Percentiles rank a stretch among this genome's conserved stretches.
Conservation (phyloP, 2,329 filamentous ascomycete species). For the Diaporthe sp. region DNA sequence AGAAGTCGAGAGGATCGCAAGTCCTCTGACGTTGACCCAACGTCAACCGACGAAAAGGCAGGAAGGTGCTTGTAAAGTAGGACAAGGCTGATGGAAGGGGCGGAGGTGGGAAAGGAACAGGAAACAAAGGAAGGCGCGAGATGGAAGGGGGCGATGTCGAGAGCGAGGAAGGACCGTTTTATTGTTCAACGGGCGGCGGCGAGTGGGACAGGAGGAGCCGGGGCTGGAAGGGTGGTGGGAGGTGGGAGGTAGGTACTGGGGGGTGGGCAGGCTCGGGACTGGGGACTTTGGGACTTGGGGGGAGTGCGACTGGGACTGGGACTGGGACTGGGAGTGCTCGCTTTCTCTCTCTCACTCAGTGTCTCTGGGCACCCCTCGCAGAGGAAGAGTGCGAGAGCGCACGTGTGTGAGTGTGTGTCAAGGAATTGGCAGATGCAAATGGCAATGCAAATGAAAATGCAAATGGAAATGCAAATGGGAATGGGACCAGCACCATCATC, state of each 20-base stretch:
- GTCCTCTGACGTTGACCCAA: conserved; percentile 37
- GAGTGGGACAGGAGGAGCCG: conserved; percentile 8
- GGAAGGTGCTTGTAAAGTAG: neutral
- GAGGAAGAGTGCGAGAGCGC: neutral
- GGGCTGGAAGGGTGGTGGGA: conserved; percentile 11
- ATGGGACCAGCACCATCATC: conserved; percentile 28
- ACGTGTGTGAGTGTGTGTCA: conserved; percentile 7
- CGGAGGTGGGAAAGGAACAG: conserved; percentile 33
- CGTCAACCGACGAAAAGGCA: conserved; percentile 30
- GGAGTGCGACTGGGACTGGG: neutral
- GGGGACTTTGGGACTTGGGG: neutral
- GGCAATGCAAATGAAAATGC: conserved; percentile 30
- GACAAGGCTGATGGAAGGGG: conserved; percentile 22
- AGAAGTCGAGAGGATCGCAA: conserved; percentile 35
- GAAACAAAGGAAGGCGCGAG: conserved; percentile 36
- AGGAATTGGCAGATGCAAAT: conserved; percentile 31
- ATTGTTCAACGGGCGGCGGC: conserved; percentile 35
- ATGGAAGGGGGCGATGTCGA: conserved; percentile 32
- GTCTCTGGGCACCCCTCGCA: neutral
- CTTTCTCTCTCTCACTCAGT: neutral
- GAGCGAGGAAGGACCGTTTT: conserved; percentile 37
- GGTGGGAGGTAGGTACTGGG: neutral
- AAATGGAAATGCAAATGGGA: conserved; percentile 28
- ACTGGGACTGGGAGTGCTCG: conserved; percentile 6
- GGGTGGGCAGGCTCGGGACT: neutral